Conservation (phyloP, 2,329 filamentous ascomycete genomes). For the Chaetomium olivaceum region DNA sequence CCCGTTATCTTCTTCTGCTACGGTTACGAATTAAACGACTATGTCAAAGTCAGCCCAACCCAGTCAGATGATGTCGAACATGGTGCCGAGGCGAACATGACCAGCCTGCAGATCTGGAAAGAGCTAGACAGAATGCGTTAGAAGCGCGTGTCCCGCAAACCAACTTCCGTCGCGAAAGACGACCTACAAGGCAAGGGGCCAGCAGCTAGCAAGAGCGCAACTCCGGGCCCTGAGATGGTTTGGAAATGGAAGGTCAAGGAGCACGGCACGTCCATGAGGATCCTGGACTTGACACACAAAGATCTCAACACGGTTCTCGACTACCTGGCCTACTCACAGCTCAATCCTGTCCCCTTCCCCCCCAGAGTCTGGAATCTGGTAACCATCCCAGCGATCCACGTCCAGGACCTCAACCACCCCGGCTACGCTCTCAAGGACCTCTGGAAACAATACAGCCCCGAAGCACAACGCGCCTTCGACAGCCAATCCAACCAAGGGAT, state of each 20-base stretch:
- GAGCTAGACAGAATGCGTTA: constrained; percentile 6
- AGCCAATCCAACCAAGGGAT: too few relatives aligned
- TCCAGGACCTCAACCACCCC: constrained; percentile 6
- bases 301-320: background rate
- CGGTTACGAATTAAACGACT: constrained; percentile 17
- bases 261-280: constrained; percentile 14
- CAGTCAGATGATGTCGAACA: background rate
- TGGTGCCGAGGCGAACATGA: constrained; percentile 12
- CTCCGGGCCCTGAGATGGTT: background rate
- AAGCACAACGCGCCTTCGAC: background rate
- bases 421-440: background rate
- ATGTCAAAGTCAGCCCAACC: constrained; percentile 8
- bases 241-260: constrained; percentile 19
- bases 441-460: background rate
- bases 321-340: background rate
- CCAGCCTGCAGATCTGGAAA: constrained; percentile 9
- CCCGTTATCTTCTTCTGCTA: constrained; percentile 15
- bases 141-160: background rate
- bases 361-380: background rate
- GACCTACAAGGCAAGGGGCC: background rate
- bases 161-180: background rate
- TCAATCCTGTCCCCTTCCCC: background rate
- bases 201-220: background rate
- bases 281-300: constrained; percentile 11
- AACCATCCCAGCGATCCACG: background rate